Evolutionary conservation across 2,329 filamentous ascomycete genomes (phyloP).

Genomic region (Aciculosporium take): DNA sequence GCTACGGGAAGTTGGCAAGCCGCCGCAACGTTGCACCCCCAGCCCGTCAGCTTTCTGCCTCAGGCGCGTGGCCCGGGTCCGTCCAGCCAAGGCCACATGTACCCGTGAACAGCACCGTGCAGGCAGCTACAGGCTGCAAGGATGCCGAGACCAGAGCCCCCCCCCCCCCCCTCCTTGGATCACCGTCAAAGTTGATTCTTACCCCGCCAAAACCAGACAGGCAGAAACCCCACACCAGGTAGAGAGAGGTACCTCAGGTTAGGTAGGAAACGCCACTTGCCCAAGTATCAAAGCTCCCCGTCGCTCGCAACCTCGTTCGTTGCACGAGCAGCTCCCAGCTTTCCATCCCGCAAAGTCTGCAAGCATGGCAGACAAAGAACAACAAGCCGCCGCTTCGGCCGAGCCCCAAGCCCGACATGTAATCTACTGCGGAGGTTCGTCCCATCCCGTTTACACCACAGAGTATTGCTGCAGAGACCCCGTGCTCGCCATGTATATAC

Average conservation of each 20-base stretch:
- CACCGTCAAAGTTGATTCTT: slow-evolving; percentile 14
- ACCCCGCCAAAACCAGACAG: slow-evolving; percentile 8
- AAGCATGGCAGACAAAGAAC: slow-evolving; percentile 41
- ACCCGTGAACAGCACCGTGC: no score
- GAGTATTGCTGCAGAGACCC: no score
- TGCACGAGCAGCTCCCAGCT: slow-evolving; percentile 5
- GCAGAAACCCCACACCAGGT: no score
- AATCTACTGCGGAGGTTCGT: slow-evolving; percentile 45
- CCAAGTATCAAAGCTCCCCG: slow-evolving; percentile 19
- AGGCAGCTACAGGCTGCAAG: no score
- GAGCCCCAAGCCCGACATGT: slow-evolving; percentile 39
- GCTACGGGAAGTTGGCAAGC: no score
- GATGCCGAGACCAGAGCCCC: slow-evolving; percentile 4
- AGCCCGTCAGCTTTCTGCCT: not conserved
- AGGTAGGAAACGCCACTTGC: not conserved
- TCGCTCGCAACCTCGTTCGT: no score
- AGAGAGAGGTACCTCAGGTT: no score
- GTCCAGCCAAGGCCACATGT: not conserved
- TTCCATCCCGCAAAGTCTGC: slow-evolving; percentile 10
- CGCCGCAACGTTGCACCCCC: no score
- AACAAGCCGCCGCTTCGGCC: slow-evolving; percentile 25
- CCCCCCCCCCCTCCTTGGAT: slow-evolving; percentile 1
- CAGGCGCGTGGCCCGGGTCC: not conserved
- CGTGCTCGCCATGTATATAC: no score
- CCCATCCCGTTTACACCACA: no score